A percentile compares a stretch with the other conserved stretches of the same genome.
Evolutionary conservation across 768 basidiomycete species (phyloP).

Genomic region (Psilocybe subaeruginosa): DNA sequence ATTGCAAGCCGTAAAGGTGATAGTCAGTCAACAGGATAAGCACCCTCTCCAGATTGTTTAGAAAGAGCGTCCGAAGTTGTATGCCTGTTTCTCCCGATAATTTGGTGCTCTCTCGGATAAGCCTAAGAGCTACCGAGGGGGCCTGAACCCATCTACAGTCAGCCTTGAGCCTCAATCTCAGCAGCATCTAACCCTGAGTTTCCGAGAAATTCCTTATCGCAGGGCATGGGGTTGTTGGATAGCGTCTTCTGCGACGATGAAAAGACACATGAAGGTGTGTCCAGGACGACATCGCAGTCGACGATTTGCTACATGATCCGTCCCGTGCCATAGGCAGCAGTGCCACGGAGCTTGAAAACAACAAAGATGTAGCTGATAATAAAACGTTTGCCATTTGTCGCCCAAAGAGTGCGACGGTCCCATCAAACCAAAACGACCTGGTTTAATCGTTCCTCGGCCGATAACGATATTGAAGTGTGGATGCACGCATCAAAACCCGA

Average conservation of each 20-base stretch:
- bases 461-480: not conserved
- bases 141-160: conserved; percentile 5
- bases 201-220: conserved; percentile 17
- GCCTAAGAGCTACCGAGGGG: conserved; percentile 11
- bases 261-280: not conserved
- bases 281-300: not conserved
- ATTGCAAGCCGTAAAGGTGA: conserved; percentile 55
- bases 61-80: conserved; percentile 16
- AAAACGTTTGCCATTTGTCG: not conserved
- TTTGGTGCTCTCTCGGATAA: conserved; percentile 9
- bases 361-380: not conserved
- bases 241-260: conserved; percentile 3
- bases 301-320: conserved; percentile 20
- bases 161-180: not conserved
- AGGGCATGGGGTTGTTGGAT: conserved; percentile 6
- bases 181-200: conserved; percentile 10
- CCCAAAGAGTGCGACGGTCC: not conserved
- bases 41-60: conserved; percentile 78
- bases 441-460: not conserved
- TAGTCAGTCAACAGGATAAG: conserved; percentile 71
- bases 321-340: conserved; percentile 13
- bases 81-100: conserved; percentile 5
- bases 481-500: not conserved
- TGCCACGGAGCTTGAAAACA: conserved; percentile 21
- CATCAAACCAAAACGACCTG: conserved; percentile 1